A percentile compares a stretch with the other conserved stretches of the same genome.
These are phyloP conservation scores for Podospora sp. DNA, from an alignment of 495 filamentous ascomycete species.

Conservation along the genomic window DNA sequence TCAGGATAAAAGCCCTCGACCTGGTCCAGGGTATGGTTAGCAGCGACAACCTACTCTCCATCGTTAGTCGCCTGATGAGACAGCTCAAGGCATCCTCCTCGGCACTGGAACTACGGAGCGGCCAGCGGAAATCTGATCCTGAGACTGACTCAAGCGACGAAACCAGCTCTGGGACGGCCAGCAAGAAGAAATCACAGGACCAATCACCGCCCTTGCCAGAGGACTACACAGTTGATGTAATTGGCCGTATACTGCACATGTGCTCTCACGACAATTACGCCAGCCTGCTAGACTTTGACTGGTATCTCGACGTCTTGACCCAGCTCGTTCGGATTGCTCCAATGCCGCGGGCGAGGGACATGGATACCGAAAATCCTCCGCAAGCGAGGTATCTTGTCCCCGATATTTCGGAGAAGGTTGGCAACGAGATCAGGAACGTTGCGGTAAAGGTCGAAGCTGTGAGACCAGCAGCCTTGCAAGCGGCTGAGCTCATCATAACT, in stretches of 20 bases:
- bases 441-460: conserved; percentile 89
- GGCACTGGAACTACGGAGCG: conserved; percentile 35
- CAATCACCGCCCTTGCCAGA: conserved; percentile 62
- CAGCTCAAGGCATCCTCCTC: conserved; percentile 67
- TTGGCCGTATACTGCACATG: conserved; percentile 80
- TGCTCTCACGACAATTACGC: conserved; percentile 89
- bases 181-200: conserved; percentile 39
- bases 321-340: conserved; percentile 74
- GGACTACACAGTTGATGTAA: conserved; percentile 79
- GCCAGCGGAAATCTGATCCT: conserved; percentile 37
- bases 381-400: conserved; percentile 32
- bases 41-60: conserved; percentile 74
- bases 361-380: conserved; percentile 46
- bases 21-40: conserved; percentile 90
- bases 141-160: conserved; percentile 64
- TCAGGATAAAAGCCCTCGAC: conserved; percentile 88
- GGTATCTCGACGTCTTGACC: conserved; percentile 87
- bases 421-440: conserved; percentile 81
- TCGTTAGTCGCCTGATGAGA: conserved; percentile 82
- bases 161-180: conserved; percentile 47
- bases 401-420: conserved; percentile 72
- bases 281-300: conserved; percentile 87
- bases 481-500: conserved; percentile 76
- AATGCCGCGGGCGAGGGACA: conserved; percentile 45
- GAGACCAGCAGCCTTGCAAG: conserved; percentile 71